phyloP scores from a whole-genome alignment of 2,329 filamentous ascomycete species.

The Truncatella angustata region DNA sequence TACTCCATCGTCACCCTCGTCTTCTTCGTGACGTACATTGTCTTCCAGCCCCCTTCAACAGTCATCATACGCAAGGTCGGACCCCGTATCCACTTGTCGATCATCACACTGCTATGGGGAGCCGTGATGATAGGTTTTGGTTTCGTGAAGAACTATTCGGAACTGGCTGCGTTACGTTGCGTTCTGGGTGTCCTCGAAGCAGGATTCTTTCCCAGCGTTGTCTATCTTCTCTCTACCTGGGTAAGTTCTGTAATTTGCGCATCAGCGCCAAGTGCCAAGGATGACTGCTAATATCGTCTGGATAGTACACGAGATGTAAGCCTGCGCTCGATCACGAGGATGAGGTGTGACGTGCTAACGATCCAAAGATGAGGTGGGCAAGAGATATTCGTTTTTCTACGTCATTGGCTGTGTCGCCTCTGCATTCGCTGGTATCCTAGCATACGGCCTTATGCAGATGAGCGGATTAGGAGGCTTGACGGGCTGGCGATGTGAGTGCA shows the following conservation, averaged over 20 bases:
- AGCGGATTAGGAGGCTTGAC: conserved; percentile 50
- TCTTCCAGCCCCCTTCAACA: conserved; percentile 71
- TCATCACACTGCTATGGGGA: conserved; percentile 60
- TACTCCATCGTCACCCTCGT: conserved; percentile 65
- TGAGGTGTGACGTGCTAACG: background rate
- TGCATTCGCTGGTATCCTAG: conserved; percentile 66
- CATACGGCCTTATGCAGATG: conserved; percentile 69
- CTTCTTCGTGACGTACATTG: conserved; percentile 72
- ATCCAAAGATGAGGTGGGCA: conserved; percentile 60
- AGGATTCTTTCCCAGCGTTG: conserved; percentile 70
- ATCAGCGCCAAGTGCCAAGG: no score
- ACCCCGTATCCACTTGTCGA: conserved; percentile 53
- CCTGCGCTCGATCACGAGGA: background rate
- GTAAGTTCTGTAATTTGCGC: background rate
- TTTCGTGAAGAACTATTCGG: conserved; percentile 51
- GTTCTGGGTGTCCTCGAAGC: conserved; percentile 65
- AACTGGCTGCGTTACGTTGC: conserved; percentile 54
- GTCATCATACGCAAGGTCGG: conserved; percentile 67
- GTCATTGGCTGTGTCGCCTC: conserved; percentile 65
- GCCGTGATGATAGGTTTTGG: conserved; percentile 64
- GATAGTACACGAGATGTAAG: conserved; percentile 61
- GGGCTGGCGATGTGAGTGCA: conserved; percentile 69
- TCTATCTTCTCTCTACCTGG: conserved; percentile 56
- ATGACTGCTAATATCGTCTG: background rate
- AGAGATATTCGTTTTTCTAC: conserved; percentile 68